Evolutionary conservation across 805 yeast genomes (phyloP), one percentile per base, ranked within the genome.

Genomic region (Kodamaea leandrae): DNA sequence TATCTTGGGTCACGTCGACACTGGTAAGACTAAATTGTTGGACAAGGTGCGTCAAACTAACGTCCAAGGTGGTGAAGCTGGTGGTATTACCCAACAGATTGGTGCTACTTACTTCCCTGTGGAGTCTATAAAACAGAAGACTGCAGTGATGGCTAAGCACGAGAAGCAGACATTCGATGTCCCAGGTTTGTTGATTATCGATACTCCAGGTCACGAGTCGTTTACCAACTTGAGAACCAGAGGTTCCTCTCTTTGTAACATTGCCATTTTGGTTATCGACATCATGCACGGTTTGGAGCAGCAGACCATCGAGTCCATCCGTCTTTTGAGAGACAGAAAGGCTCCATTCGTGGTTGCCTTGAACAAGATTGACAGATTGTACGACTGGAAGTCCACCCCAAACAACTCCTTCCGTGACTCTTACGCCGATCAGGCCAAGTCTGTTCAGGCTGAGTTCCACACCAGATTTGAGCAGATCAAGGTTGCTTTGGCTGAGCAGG

Each of bases 41-140:
- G 99, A 93, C 63, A 93, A 93, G 68, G 83, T 93, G 54, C 91
- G 99, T 73, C 97, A 91, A 73, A 93, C 98, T 30, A 93, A 93
- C 60, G 99, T 93, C 47, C 99, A 93, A 74, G 99, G 97, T 64
- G 99, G 99, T 61, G 99, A 93, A 73, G 99, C 99, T 42, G 99
- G 99, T 74, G 99, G 99, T 74, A 93, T 93, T 64, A 93, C 99
- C 50, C 99, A 93, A 77, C 99, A 93, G 71, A 93, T 93, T 61
- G 99, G 99, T 80, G 99, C 99, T 42, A 93, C 99, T 16, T 93
- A 93, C 65, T 93, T 93, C 87, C 99, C 99, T 47, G 89, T 93
- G 52, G 95, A 85, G 21, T 89, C 97, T 32, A 87, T 93, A 57
- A 82, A 83, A 65, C 81, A 81, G 59, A 93, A 93, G 72, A 93